Base-by-base conservation (phyloP, 352 stramenopile species). In the Poterioochromonas sp. region DNA sequence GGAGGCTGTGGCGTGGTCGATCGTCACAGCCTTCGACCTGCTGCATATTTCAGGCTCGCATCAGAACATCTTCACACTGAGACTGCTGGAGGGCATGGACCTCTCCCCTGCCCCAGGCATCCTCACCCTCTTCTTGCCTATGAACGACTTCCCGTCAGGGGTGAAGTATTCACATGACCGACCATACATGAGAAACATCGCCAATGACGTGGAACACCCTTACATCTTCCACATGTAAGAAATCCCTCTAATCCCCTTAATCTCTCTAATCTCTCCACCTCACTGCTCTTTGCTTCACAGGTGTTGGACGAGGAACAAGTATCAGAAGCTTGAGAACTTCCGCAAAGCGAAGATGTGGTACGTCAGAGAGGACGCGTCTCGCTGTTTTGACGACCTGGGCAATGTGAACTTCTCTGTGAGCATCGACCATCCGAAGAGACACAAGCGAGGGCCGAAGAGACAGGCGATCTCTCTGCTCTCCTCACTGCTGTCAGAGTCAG, bases 131-230 rank as follows among this genome's bases (percentile, higher is more conserved):
- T 81, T 89, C 15, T 83, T 88, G 53, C 81, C 87, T 73, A 77
- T 78, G 43, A 77, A 85, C 26, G 82, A 87, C 3, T 91, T 93
- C 80, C 85, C 87, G 15, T 83, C 83, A 63, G 87, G 88, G 8
- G 76, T 83, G 51, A 68, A 76, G 18, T 85, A 83, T 79, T 80
- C 84, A 76, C 84, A 87, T 76, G 81, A 87, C 43, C 80, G 83
- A 26, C 65, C 82, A 60, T 82, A 73, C 2, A 89, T 90, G 85
- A 86, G 83, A 69, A 58, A 80, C 34, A 77, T 89, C 15, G 37
- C 86, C 22, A 76, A 80, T 29, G 82, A 80, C 0, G 79, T 83
- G 34, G 39, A 29, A 26, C 26, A 35, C 20, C 65, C 65, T 15
- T 74, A 58, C n/a, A 54, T 51, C 15, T 74, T 74, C 65, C 65